Evolutionary conservation across 2,329 filamentous ascomycete genomes (phyloP), one percentile per base, ranked within the genome.

Genomic region (Aureobasidium sp.): DNA sequence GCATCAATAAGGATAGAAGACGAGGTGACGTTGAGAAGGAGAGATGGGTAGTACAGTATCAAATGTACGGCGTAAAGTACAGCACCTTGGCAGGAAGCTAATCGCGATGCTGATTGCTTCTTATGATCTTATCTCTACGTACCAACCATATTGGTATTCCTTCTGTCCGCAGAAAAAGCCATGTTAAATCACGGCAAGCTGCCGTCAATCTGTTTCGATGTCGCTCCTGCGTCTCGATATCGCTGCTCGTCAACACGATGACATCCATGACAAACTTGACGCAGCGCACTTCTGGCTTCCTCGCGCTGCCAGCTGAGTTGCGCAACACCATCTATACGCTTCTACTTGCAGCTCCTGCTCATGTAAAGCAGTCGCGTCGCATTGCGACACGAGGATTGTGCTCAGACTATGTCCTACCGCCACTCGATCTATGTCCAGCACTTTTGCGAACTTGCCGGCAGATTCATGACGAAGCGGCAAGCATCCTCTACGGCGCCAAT

Each of bases 241-340:
- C 17, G 26, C 23, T 53, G 7, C 39, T 20, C n/a, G 15, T 34
- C 17, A 10, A 39, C n/a, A 56, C 26, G 8, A 59, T 50, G 56
- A 59, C 12, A 20, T 23, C 20, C 17, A 17, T 50, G 17, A 12
- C 42, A 10, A 32, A 20, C 2, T n/a, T 13, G 12, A 1, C 36
- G 13, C 44, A 46, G 7, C 68, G 65, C 27, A 63, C 63, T 17
- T 71, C 66, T 44, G 64, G 66, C 13, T 67, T 79, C 61, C 77
- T 79, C 71, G 70, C 66, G 17, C 77, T 89, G 1, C 80, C 87
- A 27, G 77, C 78, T 2, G 86, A 88, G 67, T 77, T 88, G 3
- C 79, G 80, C 41, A 82, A 86, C 61, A 79, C 87, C 68, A 82
- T 88, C 36, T 82, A 79, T 70, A 65, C 67, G 34, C 67, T 70